Conservation (phyloP, 1,284 basidiomycete species). For the Tremellales sp. region DNA sequence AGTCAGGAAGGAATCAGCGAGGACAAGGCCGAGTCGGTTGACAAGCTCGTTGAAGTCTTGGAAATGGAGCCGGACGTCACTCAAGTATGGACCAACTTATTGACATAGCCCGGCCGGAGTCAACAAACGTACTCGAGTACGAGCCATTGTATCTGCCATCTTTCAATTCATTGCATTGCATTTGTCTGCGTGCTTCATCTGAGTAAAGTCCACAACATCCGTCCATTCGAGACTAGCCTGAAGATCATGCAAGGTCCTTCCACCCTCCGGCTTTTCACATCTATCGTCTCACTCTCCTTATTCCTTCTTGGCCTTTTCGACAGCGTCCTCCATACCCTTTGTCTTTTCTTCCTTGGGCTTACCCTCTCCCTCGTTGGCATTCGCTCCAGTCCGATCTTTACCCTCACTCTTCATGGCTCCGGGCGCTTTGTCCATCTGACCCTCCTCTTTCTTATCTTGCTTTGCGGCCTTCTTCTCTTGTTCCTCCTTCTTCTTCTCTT, state of each 20-base stretch:
- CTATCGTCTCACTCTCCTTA: slow-evolving; percentile 1
- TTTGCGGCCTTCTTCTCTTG: slow-evolving; percentile 35
- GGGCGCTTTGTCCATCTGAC: slow-evolving; percentile 25
- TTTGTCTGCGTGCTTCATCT: too few relatives aligned
- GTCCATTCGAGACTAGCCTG: too few relatives aligned
- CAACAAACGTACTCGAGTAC: background rate
- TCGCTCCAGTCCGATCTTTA: slow-evolving; percentile 31
- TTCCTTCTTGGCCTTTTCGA: slow-evolving; percentile 13
- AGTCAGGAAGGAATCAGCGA: slow-evolving; percentile 29
- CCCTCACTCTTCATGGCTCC: slow-evolving; percentile 22
- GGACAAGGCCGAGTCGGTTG: slow-evolving; percentile 30
- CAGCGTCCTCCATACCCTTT: slow-evolving; percentile 16
- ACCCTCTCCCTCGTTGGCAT: slow-evolving; percentile 35
- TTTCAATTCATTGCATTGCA: background rate
- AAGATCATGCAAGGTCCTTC: too few relatives aligned
- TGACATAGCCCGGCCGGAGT: background rate
- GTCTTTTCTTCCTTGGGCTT: slow-evolving; percentile 31
- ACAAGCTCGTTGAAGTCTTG: slow-evolving; percentile 27
- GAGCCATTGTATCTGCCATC: background rate
- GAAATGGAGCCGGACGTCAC: slow-evolving; percentile 44
- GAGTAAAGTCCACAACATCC: too few relatives aligned
- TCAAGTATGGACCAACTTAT: slow-evolving; percentile 47
- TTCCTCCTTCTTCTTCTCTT: slow-evolving; percentile 40
- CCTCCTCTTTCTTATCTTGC: slow-evolving; percentile 33
- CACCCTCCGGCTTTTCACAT: too few relatives aligned